Base-by-base conservation (phyloP, 495 filamentous ascomycete genomes). In the Mytilinidion resinicola region DNA sequence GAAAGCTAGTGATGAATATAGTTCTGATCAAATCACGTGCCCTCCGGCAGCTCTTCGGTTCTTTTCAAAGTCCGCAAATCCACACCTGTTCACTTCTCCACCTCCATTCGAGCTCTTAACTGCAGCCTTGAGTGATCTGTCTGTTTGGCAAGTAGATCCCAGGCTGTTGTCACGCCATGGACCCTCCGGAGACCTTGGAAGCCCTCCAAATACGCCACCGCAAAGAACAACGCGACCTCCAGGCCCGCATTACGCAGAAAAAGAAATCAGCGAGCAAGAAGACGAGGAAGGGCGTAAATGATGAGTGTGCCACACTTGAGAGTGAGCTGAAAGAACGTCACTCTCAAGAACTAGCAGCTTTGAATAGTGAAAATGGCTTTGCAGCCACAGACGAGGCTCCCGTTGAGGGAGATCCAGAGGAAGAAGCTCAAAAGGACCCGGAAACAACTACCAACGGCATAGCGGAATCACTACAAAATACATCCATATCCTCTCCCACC, bases 241-340 rank as follows among this genome's bases (percentile, higher is more conserved):
- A 91, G 74, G 76, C 80, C 37, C 82, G 85, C 21, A 85, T 93
- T 61, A 96, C 89, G 7, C 90, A 89, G 74, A 96, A 96, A 76
- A 96, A 96, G 77, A 96, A 96, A 75, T 81, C 84, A 53, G 91
- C 93, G 25, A 93, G 87, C 38, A 98, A 96, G 75, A 97, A 96
- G 80, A 96, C 90, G 14, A 83, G 93, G 34, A 95, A 90, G 72
- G 86, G 85, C 41, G 79, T 97, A 62, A 91, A 88, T 65, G 84
- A 90, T 60, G 73, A 75, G 52, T 75, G 73, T 56, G 70, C 61
- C 8, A 38, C 47, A 4, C 68, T 75, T 5, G 73, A 75, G 44
- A 54, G 44, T 4, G 69, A 72, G 57, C 57, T 73, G 19, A 70
- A 69, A 50, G 67, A 68, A 42, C 59, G 64, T 35, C 72, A 75